Conservation (phyloP, 257 asterid genomes). For the Prunella vulgaris region DNA sequence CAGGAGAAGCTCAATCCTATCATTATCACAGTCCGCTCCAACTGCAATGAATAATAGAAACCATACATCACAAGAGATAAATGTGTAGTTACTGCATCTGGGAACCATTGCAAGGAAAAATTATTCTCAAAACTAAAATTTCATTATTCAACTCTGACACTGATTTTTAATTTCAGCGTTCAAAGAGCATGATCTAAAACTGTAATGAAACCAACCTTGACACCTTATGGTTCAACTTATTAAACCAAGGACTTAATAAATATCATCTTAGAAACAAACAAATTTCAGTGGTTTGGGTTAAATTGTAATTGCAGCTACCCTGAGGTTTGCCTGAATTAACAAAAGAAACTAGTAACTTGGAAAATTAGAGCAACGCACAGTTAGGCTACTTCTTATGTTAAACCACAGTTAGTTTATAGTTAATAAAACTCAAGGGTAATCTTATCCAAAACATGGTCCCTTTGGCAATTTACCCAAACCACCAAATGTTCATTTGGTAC, state of each 20-base stretch:
- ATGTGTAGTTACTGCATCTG: background rate
- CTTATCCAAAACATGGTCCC: background rate
- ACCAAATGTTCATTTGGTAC: background rate
- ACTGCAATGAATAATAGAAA: constrained; percentile 8
- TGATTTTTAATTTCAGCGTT: background rate
- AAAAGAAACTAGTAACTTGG: background rate
- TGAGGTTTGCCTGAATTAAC: background rate
- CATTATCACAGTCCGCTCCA: constrained; percentile 27
- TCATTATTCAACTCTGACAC: background rate
- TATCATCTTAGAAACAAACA: background rate
- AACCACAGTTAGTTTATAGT: background rate
- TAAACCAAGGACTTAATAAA: background rate
- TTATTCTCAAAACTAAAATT: background rate
- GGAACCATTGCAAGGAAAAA: background rate
- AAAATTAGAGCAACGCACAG: background rate
- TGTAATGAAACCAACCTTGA: background rate
- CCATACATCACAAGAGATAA: background rate
- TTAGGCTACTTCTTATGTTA: background rate
- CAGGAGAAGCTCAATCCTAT: constrained; percentile 24
- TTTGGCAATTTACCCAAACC: background rate
- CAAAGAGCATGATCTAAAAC: background rate
- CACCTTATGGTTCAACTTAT: background rate
- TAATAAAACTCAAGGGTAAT: background rate
- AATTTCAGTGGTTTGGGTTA: background rate
- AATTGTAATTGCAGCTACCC: background rate